Evolutionary conservation across 1,284 basidiomycete species (phyloP), one percentile per base, ranked within the genome.

Genomic region (Puccinia horiana): DNA sequence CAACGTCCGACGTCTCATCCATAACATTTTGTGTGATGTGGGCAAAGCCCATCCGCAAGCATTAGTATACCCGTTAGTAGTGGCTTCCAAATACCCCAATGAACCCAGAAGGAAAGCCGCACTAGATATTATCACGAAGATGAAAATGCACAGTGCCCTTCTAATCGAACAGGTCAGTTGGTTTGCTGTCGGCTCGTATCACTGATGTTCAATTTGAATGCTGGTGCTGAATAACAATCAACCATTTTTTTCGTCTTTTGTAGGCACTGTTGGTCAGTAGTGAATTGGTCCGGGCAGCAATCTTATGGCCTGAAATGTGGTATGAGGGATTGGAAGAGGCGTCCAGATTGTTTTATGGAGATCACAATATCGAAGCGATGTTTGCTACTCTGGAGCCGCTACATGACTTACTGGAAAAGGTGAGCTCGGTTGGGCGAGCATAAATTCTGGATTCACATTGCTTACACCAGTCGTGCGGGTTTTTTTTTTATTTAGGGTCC

Each of bases 281-380:
- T 70, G 97, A 99, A 87, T 91, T 99, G 44, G 98, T 99, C 84
- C 92, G 97, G 20, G 95, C 98, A 3, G 97, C 97, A 1, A 99
- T 99, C 83, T 89, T 99, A 26, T 99, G 97, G 97, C 96, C 99
- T 86, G 97, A 99, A 87, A 90, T 97, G 85, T 99, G 97, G 97
- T 95, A 98, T 86, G 97, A 99, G 88, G 96, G 95, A 18, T 89
- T 99, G 32, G 97, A 99, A 88, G 97, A 99, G 87, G 97, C 97
- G 2, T 98, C 96, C 16, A 91, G 97, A 76, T 89, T 96, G 74
- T 99, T 96, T 89, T 99, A 96, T 89, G 97, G 95, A 26, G 97
- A 99, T 85, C 94, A 96, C 87, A 98, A 99, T 87, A 93, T 96
- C n/a, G 94, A 96, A 84, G 97, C 93, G 23, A 99, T 99, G 97